Percentiles rank a stretch among this genome's conserved stretches.
These are phyloP conservation scores for Aureobasidium vineae DNA, from an alignment of 2,329 filamentous ascomycete species.

Conservation along the genomic window DNA sequence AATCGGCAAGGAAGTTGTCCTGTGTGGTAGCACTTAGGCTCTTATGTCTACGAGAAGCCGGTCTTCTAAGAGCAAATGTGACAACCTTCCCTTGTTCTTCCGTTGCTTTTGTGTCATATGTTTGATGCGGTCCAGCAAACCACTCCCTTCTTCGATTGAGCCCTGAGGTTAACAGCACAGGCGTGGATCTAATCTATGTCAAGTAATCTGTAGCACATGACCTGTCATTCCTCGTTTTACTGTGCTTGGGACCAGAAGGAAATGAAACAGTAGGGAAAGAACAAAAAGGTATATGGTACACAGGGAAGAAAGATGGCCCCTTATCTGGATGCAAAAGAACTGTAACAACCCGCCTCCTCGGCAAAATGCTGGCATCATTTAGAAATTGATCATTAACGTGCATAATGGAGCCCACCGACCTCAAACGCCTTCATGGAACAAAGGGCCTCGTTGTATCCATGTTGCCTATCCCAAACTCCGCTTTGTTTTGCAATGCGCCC, in stretches of 20 bases:
- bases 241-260: background rate
- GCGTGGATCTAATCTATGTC: too few species aligned
- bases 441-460: background rate
- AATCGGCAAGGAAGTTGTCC: too few species aligned
- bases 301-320: background rate
- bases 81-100: too few species aligned
- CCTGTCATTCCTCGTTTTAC: background rate
- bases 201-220: too few species aligned
- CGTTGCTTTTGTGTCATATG: background rate
- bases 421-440: conserved; percentile 3
- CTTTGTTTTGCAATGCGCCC: conserved; percentile 1
- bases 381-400: conserved; percentile 8
- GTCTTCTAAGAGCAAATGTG: too few species aligned
- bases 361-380: conserved; percentile 12
- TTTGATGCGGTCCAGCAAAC: background rate
- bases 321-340: conserved; percentile 1
- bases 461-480: conserved; percentile 2
- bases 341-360: background rate
- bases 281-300: conserved; percentile 15
- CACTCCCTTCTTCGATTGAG: background rate
- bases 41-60: too few species aligned
- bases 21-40: too few species aligned
- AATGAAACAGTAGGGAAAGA: background rate
- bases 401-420: background rate
- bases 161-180: background rate